Evolutionary conservation across 257 asterid species (phyloP).

Genomic region (Ophiorrhiza pumila): DNA sequence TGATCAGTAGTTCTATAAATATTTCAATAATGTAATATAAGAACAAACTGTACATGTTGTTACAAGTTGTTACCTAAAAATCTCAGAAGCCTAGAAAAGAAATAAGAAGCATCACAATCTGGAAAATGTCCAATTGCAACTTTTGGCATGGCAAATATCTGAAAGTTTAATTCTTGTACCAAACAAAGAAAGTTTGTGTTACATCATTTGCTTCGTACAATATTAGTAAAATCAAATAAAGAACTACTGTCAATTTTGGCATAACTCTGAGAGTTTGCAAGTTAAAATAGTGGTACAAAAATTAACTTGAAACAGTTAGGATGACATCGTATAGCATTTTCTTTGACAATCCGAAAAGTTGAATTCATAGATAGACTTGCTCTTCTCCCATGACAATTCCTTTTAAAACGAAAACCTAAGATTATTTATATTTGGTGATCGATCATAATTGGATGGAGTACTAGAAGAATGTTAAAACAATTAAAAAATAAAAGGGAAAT

Average conservation of each 20-base stretch:
- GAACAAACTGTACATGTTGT: not conserved
- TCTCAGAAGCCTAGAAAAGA: slow-evolving; percentile 6
- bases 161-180: not conserved
- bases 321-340: slow-evolving; percentile 1
- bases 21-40: too few relatives aligned
- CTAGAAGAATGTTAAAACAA: not conserved
- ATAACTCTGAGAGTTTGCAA: too few relatives aligned
- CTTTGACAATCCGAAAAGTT: slow-evolving; percentile 15
- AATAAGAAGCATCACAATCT: slow-evolving; percentile 8
- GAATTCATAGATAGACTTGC: slow-evolving; percentile 19
- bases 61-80: not conserved
- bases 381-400: slow-evolving; percentile 26
- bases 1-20: too few relatives aligned
- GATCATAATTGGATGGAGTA: not conserved
- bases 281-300: not conserved
- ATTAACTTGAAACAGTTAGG: not conserved
- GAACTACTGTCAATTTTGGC: too few relatives aligned
- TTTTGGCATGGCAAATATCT: slow-evolving; percentile 13
- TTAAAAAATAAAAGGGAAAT: not conserved
- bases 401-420: slow-evolving; percentile 11
- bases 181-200: not conserved
- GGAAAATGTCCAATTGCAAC: not conserved
- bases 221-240: too few relatives aligned
- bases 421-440: not conserved
- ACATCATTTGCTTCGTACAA: too few relatives aligned